A percentile compares a stretch with the other conserved stretches of the same genome.
Conservation (phyloP, 2,329 filamentous ascomycete species). For the Fusarium hostae region DNA sequence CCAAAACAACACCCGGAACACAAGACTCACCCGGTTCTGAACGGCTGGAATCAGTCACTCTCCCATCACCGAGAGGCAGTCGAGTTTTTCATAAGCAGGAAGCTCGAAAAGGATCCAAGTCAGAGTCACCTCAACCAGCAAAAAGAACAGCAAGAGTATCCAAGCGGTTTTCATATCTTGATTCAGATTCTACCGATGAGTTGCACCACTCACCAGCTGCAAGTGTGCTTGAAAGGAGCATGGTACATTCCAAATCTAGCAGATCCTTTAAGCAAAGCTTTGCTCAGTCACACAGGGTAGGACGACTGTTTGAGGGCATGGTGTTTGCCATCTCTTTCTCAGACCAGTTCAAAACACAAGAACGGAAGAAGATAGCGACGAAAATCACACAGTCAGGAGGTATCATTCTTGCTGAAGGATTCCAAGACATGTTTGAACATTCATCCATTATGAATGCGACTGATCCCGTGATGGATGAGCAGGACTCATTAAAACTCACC, state of each 20-base stretch:
- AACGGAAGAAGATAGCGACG: conserved; percentile 62
- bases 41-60: conserved; percentile 31
- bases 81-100: conserved; percentile 34
- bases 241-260: conserved; percentile 45
- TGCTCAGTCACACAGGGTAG: conserved; percentile 40
- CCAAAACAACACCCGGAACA: conserved; percentile 51
- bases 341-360: conserved; percentile 53
- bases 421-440: conserved; percentile 80
- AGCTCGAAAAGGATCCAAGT: conserved; percentile 28
- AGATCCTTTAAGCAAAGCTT: conserved; percentile 45
- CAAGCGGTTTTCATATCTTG: conserved; percentile 45
- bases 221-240: conserved; percentile 52
- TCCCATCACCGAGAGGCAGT: conserved; percentile 40
- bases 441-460: conserved; percentile 49
- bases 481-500: conserved; percentile 62
- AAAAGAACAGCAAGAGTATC: conserved; percentile 36
- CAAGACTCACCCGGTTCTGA: conserved; percentile 47
- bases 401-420: conserved; percentile 76
- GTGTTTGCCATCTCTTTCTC: conserved; percentile 85
- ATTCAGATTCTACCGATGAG: conserved; percentile 61
- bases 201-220: conserved; percentile 54
- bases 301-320: conserved; percentile 78
- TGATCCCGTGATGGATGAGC: conserved; percentile 47
- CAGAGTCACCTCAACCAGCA: conserved; percentile 45
- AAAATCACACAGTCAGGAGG: conserved; percentile 79